phyloP scores from a whole-genome alignment of 441 rosid genomes.

The Hura crepitans region DNA sequence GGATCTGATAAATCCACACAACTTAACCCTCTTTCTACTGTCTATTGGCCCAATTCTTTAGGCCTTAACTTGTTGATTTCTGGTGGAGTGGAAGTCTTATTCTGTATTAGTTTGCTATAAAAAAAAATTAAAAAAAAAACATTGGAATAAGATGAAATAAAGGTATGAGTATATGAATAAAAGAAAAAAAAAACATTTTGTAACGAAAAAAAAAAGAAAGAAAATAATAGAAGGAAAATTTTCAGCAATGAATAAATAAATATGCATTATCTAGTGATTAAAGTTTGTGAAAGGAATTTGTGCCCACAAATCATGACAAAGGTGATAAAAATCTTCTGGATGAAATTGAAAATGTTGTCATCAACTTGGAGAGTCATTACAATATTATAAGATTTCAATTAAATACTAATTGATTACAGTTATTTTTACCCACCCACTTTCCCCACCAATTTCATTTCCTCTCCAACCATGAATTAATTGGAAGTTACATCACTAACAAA shows the following conservation, averaged over 20 bases:
- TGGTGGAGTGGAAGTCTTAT: no score
- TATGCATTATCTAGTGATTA: not conserved
- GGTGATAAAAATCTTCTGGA: not conserved
- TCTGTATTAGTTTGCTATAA: no score
- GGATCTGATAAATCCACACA: no score
- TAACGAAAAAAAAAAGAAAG: no score
- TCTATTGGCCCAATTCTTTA: no score
- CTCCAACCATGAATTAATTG: not conserved
- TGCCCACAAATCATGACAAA: not conserved
- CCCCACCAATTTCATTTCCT: conserved; percentile 7
- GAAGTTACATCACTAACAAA: conserved; percentile 23
- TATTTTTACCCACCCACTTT: not conserved
- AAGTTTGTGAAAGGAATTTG: not conserved
- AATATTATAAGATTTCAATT: not conserved
- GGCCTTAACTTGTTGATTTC: no score
- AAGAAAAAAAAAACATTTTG: no score
- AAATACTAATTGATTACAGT: conserved; percentile 1
- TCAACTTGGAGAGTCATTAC: not conserved
- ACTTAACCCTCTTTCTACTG: no score
- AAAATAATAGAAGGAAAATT: not conserved
- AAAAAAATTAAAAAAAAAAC: no score
- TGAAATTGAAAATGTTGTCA: conserved; percentile 1
- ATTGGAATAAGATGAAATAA: no score
- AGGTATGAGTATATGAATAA: no score
- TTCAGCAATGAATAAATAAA: not conserved